Percentiles rank a stretch among this genome's conserved stretches.
phyloP scores from a whole-genome alignment of 768 basidiomycete species.

The Amanita thiersii region DNA sequence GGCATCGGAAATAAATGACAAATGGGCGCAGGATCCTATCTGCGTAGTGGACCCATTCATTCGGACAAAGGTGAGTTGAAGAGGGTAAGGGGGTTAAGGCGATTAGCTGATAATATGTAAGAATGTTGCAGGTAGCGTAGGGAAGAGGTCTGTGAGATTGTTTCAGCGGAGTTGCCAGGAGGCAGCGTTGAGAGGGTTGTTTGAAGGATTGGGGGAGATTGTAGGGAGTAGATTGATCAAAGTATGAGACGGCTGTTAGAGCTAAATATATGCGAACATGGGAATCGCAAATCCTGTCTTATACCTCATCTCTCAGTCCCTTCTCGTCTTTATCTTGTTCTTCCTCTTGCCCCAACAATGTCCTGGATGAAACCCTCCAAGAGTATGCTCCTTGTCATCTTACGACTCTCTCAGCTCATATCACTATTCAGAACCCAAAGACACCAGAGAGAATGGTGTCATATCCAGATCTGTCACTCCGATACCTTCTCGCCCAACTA shows the following conservation, averaged over 20 bases:
- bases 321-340: neutral
- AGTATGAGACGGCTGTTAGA: neutral
- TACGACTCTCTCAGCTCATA: too few species aligned
- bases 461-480: slow-evolving; percentile 76
- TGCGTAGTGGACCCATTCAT: slow-evolving; percentile 34
- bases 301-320: neutral
- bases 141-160: neutral
- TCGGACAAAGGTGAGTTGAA: slow-evolving; percentile 22
- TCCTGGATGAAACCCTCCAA: too few species aligned
- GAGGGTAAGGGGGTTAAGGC: neutral
- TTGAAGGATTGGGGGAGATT: neutral
- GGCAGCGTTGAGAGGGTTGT: neutral
- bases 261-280: too few species aligned
- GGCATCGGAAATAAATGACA: neutral
- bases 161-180: neutral
- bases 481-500: slow-evolving; percentile 74
- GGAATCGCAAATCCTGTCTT: slow-evolving; percentile 4
- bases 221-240: neutral
- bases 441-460: slow-evolving; percentile 60
- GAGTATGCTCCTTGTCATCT: too few species aligned
- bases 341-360: too few species aligned
- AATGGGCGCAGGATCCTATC: neutral
- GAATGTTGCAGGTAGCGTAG: slow-evolving; percentile 13
- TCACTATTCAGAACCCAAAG: slow-evolving; percentile 52
- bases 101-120: slow-evolving; percentile 7